Evolutionary conservation across 768 basidiomycete species (phyloP).

Genomic region (Tricholoma terreum): DNA sequence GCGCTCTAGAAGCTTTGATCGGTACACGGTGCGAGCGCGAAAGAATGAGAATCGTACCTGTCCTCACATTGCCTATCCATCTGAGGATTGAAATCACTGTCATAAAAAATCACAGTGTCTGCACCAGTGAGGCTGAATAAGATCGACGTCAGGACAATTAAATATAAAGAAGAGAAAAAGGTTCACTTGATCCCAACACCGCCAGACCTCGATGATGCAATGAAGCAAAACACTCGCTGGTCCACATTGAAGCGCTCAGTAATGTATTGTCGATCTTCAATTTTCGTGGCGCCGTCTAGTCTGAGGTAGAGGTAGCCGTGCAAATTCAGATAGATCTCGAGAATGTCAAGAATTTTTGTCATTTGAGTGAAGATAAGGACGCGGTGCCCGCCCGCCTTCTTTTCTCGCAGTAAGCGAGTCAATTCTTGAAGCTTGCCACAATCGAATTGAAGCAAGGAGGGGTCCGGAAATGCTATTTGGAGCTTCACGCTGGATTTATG

Average conservation of each 20-base stretch:
- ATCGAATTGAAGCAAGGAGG: slow-evolving; percentile 88
- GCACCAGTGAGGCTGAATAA: slow-evolving; percentile 70
- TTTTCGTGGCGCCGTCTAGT: slow-evolving; percentile 93
- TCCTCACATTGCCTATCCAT: slow-evolving; percentile 98
- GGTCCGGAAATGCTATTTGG: slow-evolving; percentile 92
- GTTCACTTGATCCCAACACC: slow-evolving; percentile 94
- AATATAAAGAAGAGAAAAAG: slow-evolving; percentile 12
- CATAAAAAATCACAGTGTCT: slow-evolving; percentile 96
- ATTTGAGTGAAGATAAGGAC: slow-evolving; percentile 96
- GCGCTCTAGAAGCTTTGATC: slow-evolving; percentile 54
- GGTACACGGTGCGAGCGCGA: not conserved
- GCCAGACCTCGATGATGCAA: slow-evolving; percentile 74
- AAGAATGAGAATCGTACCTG: slow-evolving; percentile 43
- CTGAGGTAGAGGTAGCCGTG: slow-evolving; percentile 92
- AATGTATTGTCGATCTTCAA: slow-evolving; percentile 90
- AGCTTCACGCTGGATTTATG: slow-evolving; percentile 78
- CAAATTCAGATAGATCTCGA: slow-evolving; percentile 89
- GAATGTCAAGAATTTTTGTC: slow-evolving; percentile 90
- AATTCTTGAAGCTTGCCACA: slow-evolving; percentile 93
- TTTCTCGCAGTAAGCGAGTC: slow-evolving; percentile 72
- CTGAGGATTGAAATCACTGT: slow-evolving; percentile 96
- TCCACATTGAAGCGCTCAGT: slow-evolving; percentile 87
- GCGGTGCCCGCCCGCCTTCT: slow-evolving; percentile 85
- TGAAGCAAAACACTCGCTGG: slow-evolving; percentile 81
- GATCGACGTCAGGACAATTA: slow-evolving; percentile 14